Evolutionary conservation across 345 rosid species (phyloP), one percentile per base, ranked within the genome.

Genomic region (Boechera stricta): DNA sequence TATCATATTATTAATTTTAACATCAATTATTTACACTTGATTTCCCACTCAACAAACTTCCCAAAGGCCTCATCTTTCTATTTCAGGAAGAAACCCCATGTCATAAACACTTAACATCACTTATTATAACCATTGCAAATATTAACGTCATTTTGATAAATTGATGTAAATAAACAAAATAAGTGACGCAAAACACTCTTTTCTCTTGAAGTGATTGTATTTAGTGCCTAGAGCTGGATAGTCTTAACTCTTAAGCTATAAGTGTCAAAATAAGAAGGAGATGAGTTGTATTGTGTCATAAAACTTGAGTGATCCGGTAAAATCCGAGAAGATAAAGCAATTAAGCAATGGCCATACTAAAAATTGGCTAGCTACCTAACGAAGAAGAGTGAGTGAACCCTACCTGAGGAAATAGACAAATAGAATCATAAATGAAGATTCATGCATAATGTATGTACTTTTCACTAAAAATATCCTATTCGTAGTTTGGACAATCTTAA

Each of bases 371-470:
- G 48, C 32, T 44, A 58, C 76, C 80, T 64, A 77, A 64, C 61
- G 66, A 77, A 76, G 35, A 76, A 44, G 72, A 71, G 41, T 16
- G 39, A 59, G 69, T 7, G 72, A 70, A 63, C 79, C 82, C 82
- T 71, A 79, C 75, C 28, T 47, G 63, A 74, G 15, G 75, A 74
- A 79, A 48, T 61, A 74, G 71, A 69, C 71, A 79, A 69, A 67
- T 55, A 29, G 41, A 74, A 54, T 75, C 72, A 63, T 74, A 69
- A 79, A 74, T 69, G 79, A 74, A 64, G 68, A 64, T 79, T 64
- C 82, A 79, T 79, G 72, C 79, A 52, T 49, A 64, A 70, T 77
- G 70, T 63, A 77, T 66, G 68, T 72, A 77, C 77, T 71, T 69
- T 52, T 54, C n/a, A 47, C 55, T 15, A 42, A 26, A 55, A 18